Evolutionary conservation across 2,329 filamentous ascomycete species (phyloP), one percentile per base, ranked within the genome.

Genomic region (Ilyonectria sp.): DNA sequence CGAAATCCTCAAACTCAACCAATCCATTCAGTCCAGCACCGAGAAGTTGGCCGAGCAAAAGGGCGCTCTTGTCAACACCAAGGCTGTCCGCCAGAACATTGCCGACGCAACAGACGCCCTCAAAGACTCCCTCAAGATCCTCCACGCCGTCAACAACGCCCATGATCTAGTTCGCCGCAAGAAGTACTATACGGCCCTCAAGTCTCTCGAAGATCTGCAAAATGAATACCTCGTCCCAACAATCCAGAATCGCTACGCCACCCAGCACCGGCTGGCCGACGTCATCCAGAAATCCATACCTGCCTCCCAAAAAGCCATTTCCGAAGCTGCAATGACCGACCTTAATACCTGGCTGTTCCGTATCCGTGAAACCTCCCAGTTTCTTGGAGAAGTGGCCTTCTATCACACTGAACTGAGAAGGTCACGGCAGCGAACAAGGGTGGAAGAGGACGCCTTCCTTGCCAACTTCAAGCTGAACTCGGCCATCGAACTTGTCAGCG

Each of bases 221-320:
- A 98, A 97, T 80, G 95, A 99, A 72, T 94, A 98, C 78, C 88
- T 99, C 19, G 84, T 91, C 15, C 90, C 90, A 19, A 91, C 87
- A 52, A 88, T 92, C 68, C 90, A 92, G 77, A 92, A 91, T 71
- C 95, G 95, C 77, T 96, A 97, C 73, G 94, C 97, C 9, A 97
- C 94, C 1, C 94, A 98, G 71, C 97, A 98, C 81, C 95, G 95
- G 77, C 92, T 99, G 71, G 96, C 96, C 35, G 94, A 97, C 77
- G 90, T 97, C 84, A 98, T 99, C 71, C 95, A 98, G 79, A 94
- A 94, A 74, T 98, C 95, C 1, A 95, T 98, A 35, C 96, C 96
- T 1, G 91, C 93, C 4, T 98, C 94, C 1, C 94, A 97, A 76
- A 94, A 94, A 76, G 91, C 94, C 57, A 98, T 99, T 63, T 95